Conservation (phyloP, 2,329 filamentous ascomycete species). For the Ophiocordyceps unilateralis region DNA sequence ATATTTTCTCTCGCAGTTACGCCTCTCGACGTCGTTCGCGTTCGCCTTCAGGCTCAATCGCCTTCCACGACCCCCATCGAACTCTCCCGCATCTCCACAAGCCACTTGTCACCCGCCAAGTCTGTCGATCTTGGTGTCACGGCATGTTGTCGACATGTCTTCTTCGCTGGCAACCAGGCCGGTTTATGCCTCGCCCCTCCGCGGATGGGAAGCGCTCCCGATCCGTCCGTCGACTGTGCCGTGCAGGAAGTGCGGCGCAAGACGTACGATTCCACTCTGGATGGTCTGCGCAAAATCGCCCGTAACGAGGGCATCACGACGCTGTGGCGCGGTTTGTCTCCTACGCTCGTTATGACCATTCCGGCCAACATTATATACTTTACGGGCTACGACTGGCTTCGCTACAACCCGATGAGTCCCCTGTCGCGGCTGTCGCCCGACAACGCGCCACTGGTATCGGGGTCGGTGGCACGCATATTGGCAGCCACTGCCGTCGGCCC, state of each 20-base stretch:
- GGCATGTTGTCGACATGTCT: conserved; percentile 90
- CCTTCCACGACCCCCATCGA: conserved; percentile 30
- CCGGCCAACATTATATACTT: conserved; percentile 98
- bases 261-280: conserved; percentile 78
- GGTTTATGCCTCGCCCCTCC: conserved; percentile 64
- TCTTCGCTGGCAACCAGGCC: conserved; percentile 78
- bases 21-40: conserved; percentile 88
- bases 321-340: conserved; percentile 85
- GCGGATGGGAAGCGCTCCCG: conserved; percentile 25
- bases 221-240: conserved; percentile 50
- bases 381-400: conserved; percentile 90
- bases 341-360: conserved; percentile 83
- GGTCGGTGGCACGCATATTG: conserved; percentile 58
- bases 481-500: conserved; percentile 75
- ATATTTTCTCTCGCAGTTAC: conserved; percentile 43
- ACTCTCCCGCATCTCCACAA: conserved; percentile 36
- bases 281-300: conserved; percentile 86
- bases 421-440: conserved; percentile 48
- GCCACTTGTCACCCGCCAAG: conserved; percentile 52
- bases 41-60: conserved; percentile 77
- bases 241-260: conserved; percentile 73
- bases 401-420: conserved; percentile 56
- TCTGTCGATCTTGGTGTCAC: conserved; percentile 74
- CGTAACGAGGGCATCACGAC: conserved; percentile 76
- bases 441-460: conserved; percentile 66